Conservation (phyloP, 2,329 filamentous ascomycete genomes). For the Penicillium sp. region DNA sequence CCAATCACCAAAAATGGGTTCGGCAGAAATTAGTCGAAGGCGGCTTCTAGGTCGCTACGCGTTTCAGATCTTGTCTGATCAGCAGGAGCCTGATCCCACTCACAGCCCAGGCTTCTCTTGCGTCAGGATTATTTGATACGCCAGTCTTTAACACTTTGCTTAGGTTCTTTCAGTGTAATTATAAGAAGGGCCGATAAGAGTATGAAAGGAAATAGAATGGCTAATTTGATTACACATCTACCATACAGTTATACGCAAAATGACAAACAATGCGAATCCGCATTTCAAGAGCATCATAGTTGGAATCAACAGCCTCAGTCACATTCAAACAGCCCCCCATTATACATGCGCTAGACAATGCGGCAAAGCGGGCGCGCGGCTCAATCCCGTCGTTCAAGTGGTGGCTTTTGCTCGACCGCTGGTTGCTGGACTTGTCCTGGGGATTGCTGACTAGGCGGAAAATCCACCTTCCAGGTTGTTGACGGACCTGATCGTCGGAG, state of each 20-base stretch:
- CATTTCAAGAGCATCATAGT: not conserved
- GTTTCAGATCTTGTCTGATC: not conserved
- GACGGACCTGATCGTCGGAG: not conserved
- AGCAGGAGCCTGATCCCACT: no score
- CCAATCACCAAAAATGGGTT: not conserved
- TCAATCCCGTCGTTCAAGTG: not conserved
- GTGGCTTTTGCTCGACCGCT: not conserved
- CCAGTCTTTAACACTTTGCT: no score
- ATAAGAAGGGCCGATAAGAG: no score
- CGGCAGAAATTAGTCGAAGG: not conserved
- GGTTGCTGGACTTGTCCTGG: not conserved
- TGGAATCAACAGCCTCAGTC: not conserved
- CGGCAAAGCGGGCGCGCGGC: not conserved
- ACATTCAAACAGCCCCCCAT: not conserved
- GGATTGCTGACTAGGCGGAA: not conserved
- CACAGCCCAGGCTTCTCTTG: no score
- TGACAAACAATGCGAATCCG: not conserved
- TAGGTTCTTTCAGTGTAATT: no score
- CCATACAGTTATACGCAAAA: not conserved
- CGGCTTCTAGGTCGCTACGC: not conserved
- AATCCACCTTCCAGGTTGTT: not conserved
- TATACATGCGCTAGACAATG: not conserved
- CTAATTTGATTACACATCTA: no score
- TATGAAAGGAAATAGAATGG: no score
- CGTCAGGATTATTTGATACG: no score